Evolutionary conservation across 768 basidiomycete species (phyloP), one percentile per base, ranked within the genome.

Genomic region (Amanita molliuscula): DNA sequence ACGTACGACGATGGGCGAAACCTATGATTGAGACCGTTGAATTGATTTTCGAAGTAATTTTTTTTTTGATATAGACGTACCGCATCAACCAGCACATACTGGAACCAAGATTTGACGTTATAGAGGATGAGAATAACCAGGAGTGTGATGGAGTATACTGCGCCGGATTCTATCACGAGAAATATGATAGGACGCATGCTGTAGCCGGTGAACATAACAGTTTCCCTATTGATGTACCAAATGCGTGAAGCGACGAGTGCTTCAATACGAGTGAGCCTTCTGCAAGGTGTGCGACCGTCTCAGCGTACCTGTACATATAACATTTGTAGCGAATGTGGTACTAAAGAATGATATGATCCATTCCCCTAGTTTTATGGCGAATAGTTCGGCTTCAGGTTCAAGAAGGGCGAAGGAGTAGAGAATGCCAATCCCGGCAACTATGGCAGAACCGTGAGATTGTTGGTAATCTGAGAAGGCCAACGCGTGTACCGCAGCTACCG

Each of bases 281-380:
- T 35, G 18, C 20, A 45, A 21, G 9, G 18, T 11, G 7, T 29
- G 15, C 9, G 7, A 3, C 3, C 13, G 16, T 23, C 6, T 11
- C 8, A 31, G 16, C 63, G 41, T 44, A 66, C 67, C 40, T 15
- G 67, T 68, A 46, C 69, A 72, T 38, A 62, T 59, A 34, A 68
- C 55, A 56, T 69, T 71, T 4, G 66, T 69, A 3, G 61, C 54
- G 16, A 69, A 62, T 4, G 69, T 68, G 41, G 66, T 53, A 2
- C 62, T 62, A 50, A 71, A 69, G 59, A 71, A 72, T 1, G 66
- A 59, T 7, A 64, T 50, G 44, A 71, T 70, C 68, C 70, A 70
- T 26, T 59, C 52, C n/a, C 59, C 56, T n/a, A 68, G 60, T 41
- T 67, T 34, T 16, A 47, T 45, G 4, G 60, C 58, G 52, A 72